Evolutionary conservation across 768 basidiomycete species (phyloP), one percentile per base, ranked within the genome.

Genomic region (Suillus brevipes): DNA sequence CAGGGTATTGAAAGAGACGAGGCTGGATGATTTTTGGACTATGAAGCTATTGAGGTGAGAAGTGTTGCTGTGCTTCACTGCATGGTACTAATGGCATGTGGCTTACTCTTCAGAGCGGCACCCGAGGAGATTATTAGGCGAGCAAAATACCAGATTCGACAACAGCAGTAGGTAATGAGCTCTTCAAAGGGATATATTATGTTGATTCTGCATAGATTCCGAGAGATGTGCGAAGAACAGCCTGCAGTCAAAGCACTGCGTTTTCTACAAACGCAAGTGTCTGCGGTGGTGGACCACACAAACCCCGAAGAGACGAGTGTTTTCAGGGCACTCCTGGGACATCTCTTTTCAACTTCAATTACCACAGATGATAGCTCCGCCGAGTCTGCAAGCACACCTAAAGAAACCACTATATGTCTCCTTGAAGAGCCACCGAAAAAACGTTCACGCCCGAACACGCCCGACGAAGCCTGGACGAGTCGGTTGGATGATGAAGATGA

Each of bases 1-100:
- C 37, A 34, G 40, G 14, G 65, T 59, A 18, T 38, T 68, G 53
- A 67, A 74, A 62, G 84, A 86, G 68, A 79, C 74, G 64, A 79
- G 90, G 65, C 68, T 94, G 73, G 87, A 90, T 70, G 92, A 93
- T 74, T 87, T 94, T 66, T 94, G 92, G 92, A 82, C 79, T 73
- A 89, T 92, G 87, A 80, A 78, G 42, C 72, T 94, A 42, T 73
- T 82, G 67, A 84, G 91, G 92, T 91, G 64, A 42, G 84, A 42
- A 28, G 23, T 13, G 9, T 9, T 50, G 16, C 49, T 45, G 9
- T 23, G 1, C 36, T 68, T 37, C 13, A 31, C 0, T 56, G 38
- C 4, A 5, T 40, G 56, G 52, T 42, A 40, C 52, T 45, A 64
- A 14, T 20, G 49, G 23, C 45, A 53, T 13, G 5, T 66, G 37